Base-by-base conservation (phyloP, 2,329 filamentous ascomycete species). In the Cercospora sojina region DNA sequence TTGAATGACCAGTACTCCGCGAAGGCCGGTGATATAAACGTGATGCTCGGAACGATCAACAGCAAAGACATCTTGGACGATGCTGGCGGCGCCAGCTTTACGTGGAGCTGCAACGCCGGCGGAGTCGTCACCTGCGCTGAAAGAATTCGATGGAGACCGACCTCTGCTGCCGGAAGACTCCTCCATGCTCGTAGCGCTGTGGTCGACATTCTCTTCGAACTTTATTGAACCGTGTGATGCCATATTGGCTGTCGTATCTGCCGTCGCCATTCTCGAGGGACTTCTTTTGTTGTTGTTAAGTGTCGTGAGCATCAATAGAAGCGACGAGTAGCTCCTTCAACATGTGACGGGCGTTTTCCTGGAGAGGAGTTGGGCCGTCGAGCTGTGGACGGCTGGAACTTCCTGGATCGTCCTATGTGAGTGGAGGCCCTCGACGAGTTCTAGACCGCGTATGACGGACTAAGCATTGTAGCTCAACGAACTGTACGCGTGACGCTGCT, bases 1-100 rank as follows among this genome's bases (percentile, higher is more conserved):
- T 66, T 80, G 73, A 12, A 83, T 69, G 6, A 79, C 78, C 18
- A 83, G 70, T n/a, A 82, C 68, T 32, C 81, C 81, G 35, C 80
- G 78, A 27, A 83, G 72, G n/a, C 81, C 82, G 32, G 80, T 71
- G 18, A 83, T 76, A 62, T 82, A 78, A 64, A 70, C 58, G 31
- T 74, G 71, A 27, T 70, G 69, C 35, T 57, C 6, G 8, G 41
- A 47, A 20, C 55, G 38, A 53, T 64, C 55, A 10, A 41, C 62
- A 8, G 23, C 20, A 9, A 59, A 29, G 13, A 64, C 5, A 3
- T 51, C 9, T 20, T 27, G 55, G 31, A 57, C 29, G 18, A 31
- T 57, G 16, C 16, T 9, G 16, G 38, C 25, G 2, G 20, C 9
- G 18, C 59, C 12, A 38, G 29, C 8, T 56, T 20, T 63, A 12